Evolutionary conservation across 768 basidiomycete species (phyloP).

Genomic region (Amyloporia xantha): DNA sequence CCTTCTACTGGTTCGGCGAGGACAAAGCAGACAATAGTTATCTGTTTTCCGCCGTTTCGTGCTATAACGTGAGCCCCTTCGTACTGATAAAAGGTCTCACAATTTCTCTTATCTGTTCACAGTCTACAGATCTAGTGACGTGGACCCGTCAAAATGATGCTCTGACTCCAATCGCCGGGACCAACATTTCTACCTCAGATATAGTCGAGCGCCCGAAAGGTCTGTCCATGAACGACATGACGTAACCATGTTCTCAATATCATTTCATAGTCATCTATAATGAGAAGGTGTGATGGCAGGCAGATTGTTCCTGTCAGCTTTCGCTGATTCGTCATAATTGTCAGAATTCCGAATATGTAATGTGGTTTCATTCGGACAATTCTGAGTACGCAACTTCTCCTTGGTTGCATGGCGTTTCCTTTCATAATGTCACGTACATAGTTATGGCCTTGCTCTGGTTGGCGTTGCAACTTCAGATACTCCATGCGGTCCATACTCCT

Average conservation of each 20-base stretch:
- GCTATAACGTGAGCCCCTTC: slow-evolving; percentile 37
- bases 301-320: background rate
- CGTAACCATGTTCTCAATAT: background rate
- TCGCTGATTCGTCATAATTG: background rate
- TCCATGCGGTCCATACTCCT: slow-evolving; percentile 57
- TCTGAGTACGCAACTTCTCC: slow-evolving; percentile 37
- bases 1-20: slow-evolving; percentile 58
- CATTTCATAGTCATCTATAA: slow-evolving; percentile 43
- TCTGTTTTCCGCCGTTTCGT: slow-evolving; percentile 52
- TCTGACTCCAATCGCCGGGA: slow-evolving; percentile 44
- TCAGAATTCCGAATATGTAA: slow-evolving; percentile 56
- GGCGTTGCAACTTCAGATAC: slow-evolving; percentile 53
- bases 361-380: slow-evolving; percentile 67
- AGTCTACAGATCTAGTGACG: slow-evolving; percentile 44
- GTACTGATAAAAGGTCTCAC: background rate
- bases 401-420: background rate
- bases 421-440: slow-evolving; percentile 16
- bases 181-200: slow-evolving; percentile 49
- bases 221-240: slow-evolving; percentile 16
- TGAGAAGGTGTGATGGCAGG: slow-evolving; percentile 31
- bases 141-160: slow-evolving; percentile 59
- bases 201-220: slow-evolving; percentile 63
- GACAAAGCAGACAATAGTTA: slow-evolving; percentile 53
- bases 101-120: background rate
- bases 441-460: slow-evolving; percentile 59